Evolutionary conservation across 2,329 filamentous ascomycete genomes (phyloP).

Genomic region (Neonectria sp.): DNA sequence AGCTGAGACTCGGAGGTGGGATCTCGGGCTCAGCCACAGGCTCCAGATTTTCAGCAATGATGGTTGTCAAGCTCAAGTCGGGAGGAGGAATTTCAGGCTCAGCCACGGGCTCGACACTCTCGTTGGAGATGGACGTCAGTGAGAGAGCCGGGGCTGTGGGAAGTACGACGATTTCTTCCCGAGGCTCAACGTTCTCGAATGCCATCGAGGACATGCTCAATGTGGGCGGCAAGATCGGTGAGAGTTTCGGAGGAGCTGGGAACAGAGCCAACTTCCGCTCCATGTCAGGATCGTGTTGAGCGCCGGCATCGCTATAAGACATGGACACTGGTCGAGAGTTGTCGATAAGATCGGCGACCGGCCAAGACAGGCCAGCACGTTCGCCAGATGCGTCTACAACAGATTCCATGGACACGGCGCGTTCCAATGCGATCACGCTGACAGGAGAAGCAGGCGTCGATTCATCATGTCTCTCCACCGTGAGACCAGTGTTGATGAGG

Average conservation of each 20-base stretch:
- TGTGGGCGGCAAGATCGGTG: constrained; percentile 51
- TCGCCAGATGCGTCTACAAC: constrained; percentile 51
- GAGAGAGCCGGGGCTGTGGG: constrained; percentile 52
- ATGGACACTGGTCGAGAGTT: constrained; percentile 62
- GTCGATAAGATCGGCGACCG: constrained; percentile 44
- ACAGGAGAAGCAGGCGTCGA: constrained; percentile 42
- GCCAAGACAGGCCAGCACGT: constrained; percentile 46
- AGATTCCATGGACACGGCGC: constrained; percentile 61
- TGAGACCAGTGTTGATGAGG: constrained; percentile 24
- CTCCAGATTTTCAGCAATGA: constrained; percentile 54
- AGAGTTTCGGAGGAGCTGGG: constrained; percentile 65
- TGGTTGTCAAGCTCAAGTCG: constrained; percentile 55
- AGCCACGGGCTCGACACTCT: constrained; percentile 58
- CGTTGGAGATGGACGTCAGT: constrained; percentile 53
- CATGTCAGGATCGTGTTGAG: constrained; percentile 66
- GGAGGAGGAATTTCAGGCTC: constrained; percentile 54
- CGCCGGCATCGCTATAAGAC: constrained; percentile 68
- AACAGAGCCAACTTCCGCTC: constrained; percentile 68
- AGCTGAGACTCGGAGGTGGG: constrained; percentile 44
- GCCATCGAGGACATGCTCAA: constrained; percentile 63
- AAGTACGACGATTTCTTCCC: constrained; percentile 53
- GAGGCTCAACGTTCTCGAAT: constrained; percentile 61
- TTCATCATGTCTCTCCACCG: constrained; percentile 35
- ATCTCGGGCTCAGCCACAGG: constrained; percentile 49
- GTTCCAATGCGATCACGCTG: constrained; percentile 49